These are phyloP conservation scores for Starmerella asiatica DNA, from an alignment of 805 yeast species.

Conservation along the genomic window DNA sequence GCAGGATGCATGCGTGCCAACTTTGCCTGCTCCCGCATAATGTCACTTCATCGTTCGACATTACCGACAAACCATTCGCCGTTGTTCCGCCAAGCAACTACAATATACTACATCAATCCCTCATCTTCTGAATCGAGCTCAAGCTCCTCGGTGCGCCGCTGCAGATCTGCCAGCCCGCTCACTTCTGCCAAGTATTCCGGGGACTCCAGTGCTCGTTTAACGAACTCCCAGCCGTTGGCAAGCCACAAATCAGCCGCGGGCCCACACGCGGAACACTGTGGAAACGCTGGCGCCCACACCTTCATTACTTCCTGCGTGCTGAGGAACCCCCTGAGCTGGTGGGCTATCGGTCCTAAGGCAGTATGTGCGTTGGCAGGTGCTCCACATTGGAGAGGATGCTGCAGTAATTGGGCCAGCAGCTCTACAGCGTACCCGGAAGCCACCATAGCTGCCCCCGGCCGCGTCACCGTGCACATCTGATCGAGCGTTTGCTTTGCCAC, in stretches of 20 bases:
- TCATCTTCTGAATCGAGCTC: slow-evolving; percentile 24
- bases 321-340: slow-evolving; percentile 81
- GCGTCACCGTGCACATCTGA: slow-evolving; percentile 97
- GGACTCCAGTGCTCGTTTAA: slow-evolving; percentile 53
- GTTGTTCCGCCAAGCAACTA: no score
- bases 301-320: slow-evolving; percentile 50
- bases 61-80: no score
- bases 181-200: slow-evolving; percentile 55
- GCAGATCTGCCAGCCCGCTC: slow-evolving; percentile 67
- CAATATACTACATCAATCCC: neutral
- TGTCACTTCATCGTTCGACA: no score
- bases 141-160: slow-evolving; percentile 51
- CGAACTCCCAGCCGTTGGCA: slow-evolving; percentile 66
- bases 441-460: slow-evolving; percentile 87
- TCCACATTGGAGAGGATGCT: slow-evolving; percentile 41
- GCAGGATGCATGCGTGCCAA: no score
- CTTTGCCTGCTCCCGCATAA: no score
- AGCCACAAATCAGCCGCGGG: slow-evolving; percentile 41
- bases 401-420: slow-evolving; percentile 57
- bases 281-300: slow-evolving; percentile 58
- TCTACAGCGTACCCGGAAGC: slow-evolving; percentile 85
- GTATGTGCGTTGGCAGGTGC: slow-evolving; percentile 33
- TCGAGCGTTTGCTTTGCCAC: slow-evolving; percentile 79
- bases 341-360: slow-evolving; percentile 63
- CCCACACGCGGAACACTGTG: slow-evolving; percentile 81